Evolutionary conservation across 257 asterid species (phyloP).

Genomic region (Anisodus tanguticus): DNA sequence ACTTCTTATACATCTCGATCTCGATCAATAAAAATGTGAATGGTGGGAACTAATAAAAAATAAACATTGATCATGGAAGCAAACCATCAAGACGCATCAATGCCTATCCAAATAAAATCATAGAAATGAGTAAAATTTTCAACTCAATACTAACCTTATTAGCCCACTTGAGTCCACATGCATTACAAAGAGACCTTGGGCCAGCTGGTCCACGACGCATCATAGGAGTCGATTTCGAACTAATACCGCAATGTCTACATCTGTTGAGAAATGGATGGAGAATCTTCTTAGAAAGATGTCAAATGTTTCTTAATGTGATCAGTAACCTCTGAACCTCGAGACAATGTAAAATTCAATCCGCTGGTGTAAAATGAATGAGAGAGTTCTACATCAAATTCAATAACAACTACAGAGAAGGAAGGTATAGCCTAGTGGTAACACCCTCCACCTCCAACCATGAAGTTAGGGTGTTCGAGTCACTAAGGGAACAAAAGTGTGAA

Average conservation of each 20-base stretch:
- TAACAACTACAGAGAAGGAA: conserved; percentile 6
- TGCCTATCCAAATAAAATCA: background rate
- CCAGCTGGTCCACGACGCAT: conserved; percentile 99
- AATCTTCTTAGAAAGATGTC: background rate
- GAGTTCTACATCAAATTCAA: conserved; percentile 13
- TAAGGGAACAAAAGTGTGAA: background rate
- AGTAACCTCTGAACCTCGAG: conserved; percentile 18
- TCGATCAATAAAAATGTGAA: conserved; percentile 7
- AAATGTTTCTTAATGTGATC: background rate
- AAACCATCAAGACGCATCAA: background rate
- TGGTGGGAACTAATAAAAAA: conserved; percentile 6
- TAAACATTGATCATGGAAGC: background rate
- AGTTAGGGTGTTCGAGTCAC: background rate
- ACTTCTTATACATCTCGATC: background rate
- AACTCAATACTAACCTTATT: conserved; percentile 65
- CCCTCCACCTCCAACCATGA: conserved; percentile 14
- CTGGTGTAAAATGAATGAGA: background rate
- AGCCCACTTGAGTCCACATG: conserved; percentile 95
- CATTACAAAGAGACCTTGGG: conserved; percentile 91
- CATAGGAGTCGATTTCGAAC: conserved; percentile 96
- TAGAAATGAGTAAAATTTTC: background rate
- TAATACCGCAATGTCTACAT: conserved; percentile 85
- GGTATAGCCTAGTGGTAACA: background rate
- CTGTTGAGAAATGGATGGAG: conserved; percentile 46
- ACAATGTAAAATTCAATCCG: background rate